Base-by-base conservation (phyloP, 1,139 yeast species). In the Hansenula sp. region DNA sequence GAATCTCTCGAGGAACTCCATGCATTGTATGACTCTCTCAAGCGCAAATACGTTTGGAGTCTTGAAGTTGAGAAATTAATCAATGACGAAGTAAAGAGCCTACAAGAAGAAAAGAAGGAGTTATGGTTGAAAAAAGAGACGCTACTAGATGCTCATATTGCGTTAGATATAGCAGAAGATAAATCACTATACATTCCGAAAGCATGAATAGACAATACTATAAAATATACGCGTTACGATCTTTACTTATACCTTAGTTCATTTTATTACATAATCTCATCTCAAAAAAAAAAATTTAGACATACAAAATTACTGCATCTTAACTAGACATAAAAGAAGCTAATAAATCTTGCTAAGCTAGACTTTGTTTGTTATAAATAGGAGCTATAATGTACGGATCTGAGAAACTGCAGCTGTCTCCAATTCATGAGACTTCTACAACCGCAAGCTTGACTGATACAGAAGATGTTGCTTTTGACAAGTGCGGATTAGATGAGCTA, bases 81-180 rank as follows among this genome's bases (percentile, higher is more conserved):
- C 29, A 66, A 68, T 13, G 52, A 51, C 5, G 71, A 76, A 43
- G 64, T 80, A 29, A 57, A 62, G 2, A 49, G 52, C 5, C 55
- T 69, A 8, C 61, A 68, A 12, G 50, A 58, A 24, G 64, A 68
- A 36, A 71, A 71, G 44, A 57, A 77, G 38, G 61, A 62, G 36
- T 60, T 71, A 33, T 79, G 86, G 82, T 49, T 70, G 6, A 68
- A 70, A 21, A 83, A 79, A 49, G 90, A 85, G 55, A 50, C 68
- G 25, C 56, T 82, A 20, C 52, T 84, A 32, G 83, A 82, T 53
- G 71, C 58, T 2, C 48, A 47, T 19, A 49, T 57, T 17, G 29
- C 32, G 13, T 11, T 41, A 11, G 60, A 51, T 29, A 31, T 48
- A 5, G 27, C 37, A 2, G 41, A 43, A 25, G 34, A 50, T 45